Evolutionary conservation across 2,329 filamentous ascomycete species (phyloP), one percentile per base, ranked within the genome.

Genomic region (Botryotinia globosa): DNA sequence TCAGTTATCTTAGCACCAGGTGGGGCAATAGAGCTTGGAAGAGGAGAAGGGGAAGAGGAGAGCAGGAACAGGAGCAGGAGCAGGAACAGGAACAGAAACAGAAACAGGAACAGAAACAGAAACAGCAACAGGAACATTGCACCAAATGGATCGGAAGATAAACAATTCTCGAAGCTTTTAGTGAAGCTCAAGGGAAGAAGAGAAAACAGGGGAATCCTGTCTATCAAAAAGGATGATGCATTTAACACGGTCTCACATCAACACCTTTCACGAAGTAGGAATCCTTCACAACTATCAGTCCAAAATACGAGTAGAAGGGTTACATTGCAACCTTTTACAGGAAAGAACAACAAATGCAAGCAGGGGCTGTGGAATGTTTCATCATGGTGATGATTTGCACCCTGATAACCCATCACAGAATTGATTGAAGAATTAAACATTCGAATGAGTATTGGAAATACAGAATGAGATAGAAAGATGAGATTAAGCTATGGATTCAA

Each of bases 1-100:
- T 37, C 39, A 39, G 29, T 68, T 68, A 68, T 68, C 65, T 68
- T 56, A 56, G 65, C 48, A 68, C 32, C 16, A 39, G 48, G 66
- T 69, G 66, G 66, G 66, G 66, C 64, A 66, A 4, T 29, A 29
- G 64, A 54, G 32, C 51, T 56, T 16, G 45, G 45, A 48, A 48
- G 45, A 16, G 29, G 32, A 37, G 58, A 37, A 22, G 20, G 39
- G 34, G 22, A 42, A 42, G 12, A 42, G 39, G 39, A 39, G 37
- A 39, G 12, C 37, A 39, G 37, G 37, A 39, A 39, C 37, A 39
- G 37, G 37, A 37, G 1, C 34, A 37, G 34, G 5, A 34, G 1
- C 34, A 34, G 34, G 34, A 37, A n/a, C n/a, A n/a, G n/a, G n/a
- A n/a, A n/a, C n/a, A n/a, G n/a, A n/a, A n/a, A n/a, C n/a, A n/a